Base-by-base conservation (phyloP, 2,329 filamentous ascomycete genomes). In the Penicillium thymicola region DNA sequence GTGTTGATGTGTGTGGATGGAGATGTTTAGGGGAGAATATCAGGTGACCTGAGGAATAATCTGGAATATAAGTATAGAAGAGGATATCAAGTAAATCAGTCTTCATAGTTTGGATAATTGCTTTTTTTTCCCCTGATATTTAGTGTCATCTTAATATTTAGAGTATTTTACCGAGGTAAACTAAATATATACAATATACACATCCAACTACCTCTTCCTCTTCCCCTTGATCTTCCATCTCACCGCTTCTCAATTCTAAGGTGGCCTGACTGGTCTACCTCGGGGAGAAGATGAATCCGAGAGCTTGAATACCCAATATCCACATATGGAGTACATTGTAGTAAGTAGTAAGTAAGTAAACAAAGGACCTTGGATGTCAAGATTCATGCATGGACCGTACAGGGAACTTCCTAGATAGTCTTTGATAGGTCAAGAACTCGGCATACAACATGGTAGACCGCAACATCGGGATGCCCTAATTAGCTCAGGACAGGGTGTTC, bases 41-140 rank as follows among this genome's bases (percentile, higher is more conserved):
- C 51, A 53, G 51, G 51, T 53, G 51, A 53, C 42, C 7, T 34
- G 8, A 30, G 42, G 51, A 47, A 53, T 14, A 41, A 38, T 53
- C 50, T 52, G 50, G 50, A 46, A 30, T 9, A 28, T 9, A n/a
- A n/a, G n/a, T n/a, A 27, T 8, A 8, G 21, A 21, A 21, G 21
- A 21, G 21, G 3, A 21, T 2, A 21, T 21, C 21, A 2, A 21
- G 21, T 21, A 21, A 21, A 21, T 21, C 21, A 21, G 21, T 21
- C 27, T 10, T 28, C 30, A 13, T 30, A 30, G 28, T 30, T 30
- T 30, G 30, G 11, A 51, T 23, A 49, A 44, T 41, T 41, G 38
- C 38, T 41, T 41, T 41, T 41, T 41, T 21, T 21, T 21, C 3
- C 2, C 2, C 13, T 21, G 3, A 14, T 8, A 23, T 41, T 23